These are phyloP conservation scores for Colletotrichum siamense DNA, from an alignment of 2,329 filamentous ascomycete genomes.

Conservation along the genomic window DNA sequence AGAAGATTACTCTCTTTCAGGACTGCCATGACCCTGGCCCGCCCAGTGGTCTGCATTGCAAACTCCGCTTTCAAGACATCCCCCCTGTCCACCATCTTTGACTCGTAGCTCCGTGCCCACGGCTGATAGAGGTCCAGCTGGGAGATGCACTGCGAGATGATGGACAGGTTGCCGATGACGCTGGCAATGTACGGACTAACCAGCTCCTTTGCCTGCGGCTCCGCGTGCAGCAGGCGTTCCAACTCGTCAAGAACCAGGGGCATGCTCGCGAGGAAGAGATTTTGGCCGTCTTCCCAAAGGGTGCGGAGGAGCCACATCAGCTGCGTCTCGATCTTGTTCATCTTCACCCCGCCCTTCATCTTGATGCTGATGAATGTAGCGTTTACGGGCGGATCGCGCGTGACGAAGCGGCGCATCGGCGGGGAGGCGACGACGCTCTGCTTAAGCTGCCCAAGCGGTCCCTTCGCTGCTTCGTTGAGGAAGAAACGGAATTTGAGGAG, in stretches of 20 bases:
- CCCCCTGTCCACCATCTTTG: constrained; percentile 24
- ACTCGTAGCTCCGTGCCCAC: constrained; percentile 48
- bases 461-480: constrained; percentile 36
- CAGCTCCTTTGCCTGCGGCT: constrained; percentile 38
- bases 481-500: constrained; percentile 45
- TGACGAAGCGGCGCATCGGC: constrained; percentile 39
- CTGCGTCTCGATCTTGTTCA: constrained; percentile 25
- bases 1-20: constrained; percentile 22
- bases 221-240: constrained; percentile 45
- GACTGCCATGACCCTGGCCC: neutral
- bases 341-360: neutral
- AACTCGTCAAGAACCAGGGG: constrained; percentile 51
- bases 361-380: constrained; percentile 27
- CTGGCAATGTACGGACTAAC: constrained; percentile 40
- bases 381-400: constrained; percentile 28
- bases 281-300: constrained; percentile 39
- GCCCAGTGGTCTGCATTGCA: neutral
- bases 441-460: constrained; percentile 31
- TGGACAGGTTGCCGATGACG: constrained; percentile 48
- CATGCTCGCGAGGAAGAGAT: constrained; percentile 37
- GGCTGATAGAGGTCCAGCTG: constrained; percentile 54
- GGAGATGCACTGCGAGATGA: constrained; percentile 46
- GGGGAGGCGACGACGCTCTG: constrained; percentile 39
- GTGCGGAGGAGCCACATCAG: constrained; percentile 41
- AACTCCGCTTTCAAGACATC: constrained; percentile 20